These are phyloP conservation scores for Ustilago nuda DNA, from an alignment of 1,284 basidiomycete species.

Conservation along the genomic window DNA sequence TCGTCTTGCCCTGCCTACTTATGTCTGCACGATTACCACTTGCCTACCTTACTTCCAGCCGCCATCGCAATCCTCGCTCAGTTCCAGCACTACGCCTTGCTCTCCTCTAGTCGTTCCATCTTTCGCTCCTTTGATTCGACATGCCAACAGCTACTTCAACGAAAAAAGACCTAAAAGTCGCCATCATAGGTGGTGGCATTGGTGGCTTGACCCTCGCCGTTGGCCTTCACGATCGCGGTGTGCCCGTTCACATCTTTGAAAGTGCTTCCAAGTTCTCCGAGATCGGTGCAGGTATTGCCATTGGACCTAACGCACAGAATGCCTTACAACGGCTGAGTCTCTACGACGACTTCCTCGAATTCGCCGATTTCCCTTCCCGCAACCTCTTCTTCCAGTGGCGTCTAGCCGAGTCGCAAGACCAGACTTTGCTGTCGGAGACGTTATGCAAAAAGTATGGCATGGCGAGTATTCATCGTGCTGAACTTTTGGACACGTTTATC, in stretches of 20 bases:
- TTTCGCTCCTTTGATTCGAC: no score
- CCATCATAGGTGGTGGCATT: constrained; percentile 54
- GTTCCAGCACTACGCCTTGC: not conserved
- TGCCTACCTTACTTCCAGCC: not conserved
- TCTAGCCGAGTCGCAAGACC: constrained; percentile 30
- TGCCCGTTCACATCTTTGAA: constrained; percentile 50
- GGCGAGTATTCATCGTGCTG: constrained; percentile 50
- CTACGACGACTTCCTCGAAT: constrained; percentile 37
- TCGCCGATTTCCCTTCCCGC: constrained; percentile 40
- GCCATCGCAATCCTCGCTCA: no score
- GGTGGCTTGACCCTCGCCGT: constrained; percentile 52
- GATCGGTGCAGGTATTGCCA: constrained; percentile 51
- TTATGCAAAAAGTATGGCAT: constrained; percentile 47
- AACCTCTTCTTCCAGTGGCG: constrained; percentile 58
- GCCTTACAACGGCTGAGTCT: constrained; percentile 36
- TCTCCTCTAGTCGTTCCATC: not conserved
- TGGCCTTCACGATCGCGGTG: constrained; percentile 27
- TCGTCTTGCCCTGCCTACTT: not conserved
- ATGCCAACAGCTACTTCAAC: constrained; percentile 9
- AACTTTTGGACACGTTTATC: constrained; percentile 47
- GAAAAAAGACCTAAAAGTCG: constrained; percentile 44
- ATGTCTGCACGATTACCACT: not conserved
- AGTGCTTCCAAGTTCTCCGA: constrained; percentile 39
- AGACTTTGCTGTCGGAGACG: constrained; percentile 40
- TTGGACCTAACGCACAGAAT: constrained; percentile 32